Percentiles rank a stretch among this genome's conserved stretches.
Conservation (phyloP, 352 stramenopile genomes). For the Phytophthora europaea region DNA sequence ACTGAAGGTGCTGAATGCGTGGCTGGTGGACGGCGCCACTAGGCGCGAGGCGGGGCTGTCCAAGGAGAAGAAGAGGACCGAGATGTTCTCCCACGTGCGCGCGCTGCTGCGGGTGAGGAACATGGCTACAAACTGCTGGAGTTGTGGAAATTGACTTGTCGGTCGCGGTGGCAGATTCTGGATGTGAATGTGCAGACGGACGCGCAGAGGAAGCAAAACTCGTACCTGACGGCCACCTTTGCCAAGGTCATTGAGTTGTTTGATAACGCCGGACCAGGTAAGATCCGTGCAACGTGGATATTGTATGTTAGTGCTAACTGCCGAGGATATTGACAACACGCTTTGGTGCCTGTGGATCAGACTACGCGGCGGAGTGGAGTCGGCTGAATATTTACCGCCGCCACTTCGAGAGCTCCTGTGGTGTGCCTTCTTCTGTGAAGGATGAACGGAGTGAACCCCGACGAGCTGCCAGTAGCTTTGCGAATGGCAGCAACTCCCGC, state of each 20-base stretch:
- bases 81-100: constrained; percentile 85
- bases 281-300: background rate
- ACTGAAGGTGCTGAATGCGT: constrained; percentile 81
- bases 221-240: constrained; percentile 69
- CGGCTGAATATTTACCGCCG: constrained; percentile 81
- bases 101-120: constrained; percentile 65
- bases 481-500: constrained; percentile 23
- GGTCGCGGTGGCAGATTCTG: constrained; percentile 52
- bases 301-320: background rate
- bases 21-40: constrained; percentile 60
- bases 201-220: constrained; percentile 68
- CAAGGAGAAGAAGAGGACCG: constrained; percentile 73
- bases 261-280: constrained; percentile 71
- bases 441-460: constrained; percentile 38
- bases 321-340: background rate
- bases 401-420: constrained; percentile 84
- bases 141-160: constrained; percentile 10
- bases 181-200: constrained; percentile 82
- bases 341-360: constrained; percentile 28
- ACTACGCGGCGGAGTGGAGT: constrained; percentile 78
- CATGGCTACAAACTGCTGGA: background rate
- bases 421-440: constrained; percentile 62
- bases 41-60: constrained; percentile 49
- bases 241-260: constrained; percentile 72
- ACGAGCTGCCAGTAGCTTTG: constrained; percentile 18